Conservation (phyloP, 176 grass and related monocot species). For the Olyra latifolia region DNA sequence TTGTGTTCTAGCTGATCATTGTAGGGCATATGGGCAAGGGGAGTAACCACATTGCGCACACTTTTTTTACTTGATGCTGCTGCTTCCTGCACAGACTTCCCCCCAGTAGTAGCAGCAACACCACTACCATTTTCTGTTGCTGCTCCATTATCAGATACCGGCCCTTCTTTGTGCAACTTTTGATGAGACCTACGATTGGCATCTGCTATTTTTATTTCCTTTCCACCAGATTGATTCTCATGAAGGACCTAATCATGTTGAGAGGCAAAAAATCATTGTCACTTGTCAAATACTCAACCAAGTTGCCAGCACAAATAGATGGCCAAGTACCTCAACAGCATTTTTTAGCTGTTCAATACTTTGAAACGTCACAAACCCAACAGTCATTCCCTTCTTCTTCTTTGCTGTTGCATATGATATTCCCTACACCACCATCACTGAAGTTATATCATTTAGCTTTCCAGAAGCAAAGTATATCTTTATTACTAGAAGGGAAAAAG, state of each 20-base stretch:
- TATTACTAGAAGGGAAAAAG: neutral
- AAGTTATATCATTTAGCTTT: neutral
- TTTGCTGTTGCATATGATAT: slow-evolving; percentile 64
- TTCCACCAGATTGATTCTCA: slow-evolving; percentile 65
- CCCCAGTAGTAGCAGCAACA: slow-evolving; percentile 37
- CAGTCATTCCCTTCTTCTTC: slow-evolving; percentile 95
- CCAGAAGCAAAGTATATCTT: neutral
- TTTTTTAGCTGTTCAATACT: slow-evolving; percentile 58
- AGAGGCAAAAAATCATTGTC: neutral
- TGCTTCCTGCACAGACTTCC: slow-evolving; percentile 30
- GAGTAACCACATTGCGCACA: slow-evolving; percentile 75
- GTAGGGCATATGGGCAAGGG: slow-evolving; percentile 84
- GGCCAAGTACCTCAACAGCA: slow-evolving; percentile 67
- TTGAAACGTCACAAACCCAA: slow-evolving; percentile 87
- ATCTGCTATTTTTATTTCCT: slow-evolving; percentile 86
- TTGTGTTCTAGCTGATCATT: slow-evolving; percentile 90
- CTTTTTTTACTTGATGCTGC: slow-evolving; percentile 47
- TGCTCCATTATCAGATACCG: slow-evolving; percentile 35
- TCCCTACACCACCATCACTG: slow-evolving; percentile 48
- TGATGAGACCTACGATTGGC: slow-evolving; percentile 69
- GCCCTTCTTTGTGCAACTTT: slow-evolving; percentile 36
- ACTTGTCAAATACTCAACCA: neutral
- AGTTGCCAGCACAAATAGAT: neutral
- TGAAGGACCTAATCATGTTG: slow-evolving; percentile 50
- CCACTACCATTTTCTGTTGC: slow-evolving; percentile 35